Percentiles rank a stretch among this genome's conserved stretches.
Conservation (phyloP, 139 green algal genomes). For the Zygnema cylindricum region DNA sequence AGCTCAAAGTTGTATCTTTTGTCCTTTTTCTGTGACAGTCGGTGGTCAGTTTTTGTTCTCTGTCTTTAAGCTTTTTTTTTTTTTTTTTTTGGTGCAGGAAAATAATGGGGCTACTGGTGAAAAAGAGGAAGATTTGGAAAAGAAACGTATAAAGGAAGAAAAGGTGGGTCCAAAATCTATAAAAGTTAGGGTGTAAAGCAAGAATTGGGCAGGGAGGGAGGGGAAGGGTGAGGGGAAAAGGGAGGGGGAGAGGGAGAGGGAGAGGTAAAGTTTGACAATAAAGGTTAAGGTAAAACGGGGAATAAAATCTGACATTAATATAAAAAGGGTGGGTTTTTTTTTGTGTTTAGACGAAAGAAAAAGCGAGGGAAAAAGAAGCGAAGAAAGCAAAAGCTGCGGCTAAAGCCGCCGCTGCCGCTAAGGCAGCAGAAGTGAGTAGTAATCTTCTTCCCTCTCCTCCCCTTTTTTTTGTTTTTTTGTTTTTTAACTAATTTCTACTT, state of each 20-base stretch:
- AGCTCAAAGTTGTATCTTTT: no score
- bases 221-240: not conserved
- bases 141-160: constrained; percentile 57
- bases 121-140: constrained; percentile 55
- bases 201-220: constrained; percentile 6
- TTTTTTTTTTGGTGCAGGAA: no score
- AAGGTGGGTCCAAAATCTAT: constrained; percentile 26
- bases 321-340: not conserved
- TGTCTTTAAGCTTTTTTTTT: no score
- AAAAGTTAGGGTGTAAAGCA: no score
- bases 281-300: not conserved
- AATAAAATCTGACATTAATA: not conserved
- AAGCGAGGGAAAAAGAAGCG: constrained; percentile 64
- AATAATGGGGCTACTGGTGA: constrained; percentile 24
- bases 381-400: constrained; percentile 72
- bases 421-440: constrained; percentile 37
- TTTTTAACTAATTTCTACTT: not conserved
- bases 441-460: not conserved
- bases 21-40: no score
- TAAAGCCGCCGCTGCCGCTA: constrained; percentile 61
- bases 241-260: not conserved
- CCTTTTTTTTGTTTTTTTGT: not conserved
- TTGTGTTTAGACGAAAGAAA: constrained; percentile 33
- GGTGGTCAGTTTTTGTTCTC: no score
- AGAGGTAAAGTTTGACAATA: not conserved